Evolutionary conservation across 495 filamentous ascomycete species (phyloP).

Genomic region (Penicillium antarcticum): DNA sequence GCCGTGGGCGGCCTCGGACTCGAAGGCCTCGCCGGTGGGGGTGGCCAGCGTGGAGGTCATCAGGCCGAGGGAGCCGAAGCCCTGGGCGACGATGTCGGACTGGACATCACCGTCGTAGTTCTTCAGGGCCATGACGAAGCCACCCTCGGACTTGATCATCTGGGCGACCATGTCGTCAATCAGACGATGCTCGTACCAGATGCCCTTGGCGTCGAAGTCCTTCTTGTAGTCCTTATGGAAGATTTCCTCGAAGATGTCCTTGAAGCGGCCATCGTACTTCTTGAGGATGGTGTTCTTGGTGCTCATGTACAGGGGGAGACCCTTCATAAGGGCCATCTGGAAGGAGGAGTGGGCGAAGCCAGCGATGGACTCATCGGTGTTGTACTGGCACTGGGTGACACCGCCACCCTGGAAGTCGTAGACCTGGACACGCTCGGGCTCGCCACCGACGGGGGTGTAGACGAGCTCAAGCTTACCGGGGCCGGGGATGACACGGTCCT

Average conservation of each 20-base stretch:
- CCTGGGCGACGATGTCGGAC: constrained; percentile 96
- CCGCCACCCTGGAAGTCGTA: constrained; percentile 87
- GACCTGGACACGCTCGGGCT: constrained; percentile 84
- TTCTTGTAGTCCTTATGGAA: constrained; percentile 84
- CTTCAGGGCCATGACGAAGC: constrained; percentile 96
- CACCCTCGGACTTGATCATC: constrained; percentile 97
- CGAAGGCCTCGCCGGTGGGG: constrained; percentile 91
- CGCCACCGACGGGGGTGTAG: constrained; percentile 78
- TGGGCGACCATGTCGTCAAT: constrained; percentile 99
- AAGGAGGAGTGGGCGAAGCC: constrained; percentile 96
- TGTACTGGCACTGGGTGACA: constrained; percentile 92
- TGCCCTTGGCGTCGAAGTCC: constrained; percentile 82
- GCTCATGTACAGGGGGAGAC: constrained; percentile 92
- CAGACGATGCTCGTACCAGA: constrained; percentile 99
- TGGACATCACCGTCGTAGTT: constrained; percentile 99
- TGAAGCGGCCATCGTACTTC: constrained; percentile 97
- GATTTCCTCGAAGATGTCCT: constrained; percentile 98
- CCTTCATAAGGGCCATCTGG: constrained; percentile 87
- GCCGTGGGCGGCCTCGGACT: constrained; percentile 96
- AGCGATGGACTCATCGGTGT: constrained; percentile 89
- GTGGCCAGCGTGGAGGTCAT: constrained; percentile 98
- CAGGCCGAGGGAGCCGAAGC: constrained; percentile 94
- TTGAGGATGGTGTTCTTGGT: constrained; percentile 99
- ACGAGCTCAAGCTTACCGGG: constrained; percentile 89
- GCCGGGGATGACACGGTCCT: constrained; percentile 77